phyloP scores from a whole-genome alignment of 352 stramenopile genomes.

The Globisporangium emineosum region DNA sequence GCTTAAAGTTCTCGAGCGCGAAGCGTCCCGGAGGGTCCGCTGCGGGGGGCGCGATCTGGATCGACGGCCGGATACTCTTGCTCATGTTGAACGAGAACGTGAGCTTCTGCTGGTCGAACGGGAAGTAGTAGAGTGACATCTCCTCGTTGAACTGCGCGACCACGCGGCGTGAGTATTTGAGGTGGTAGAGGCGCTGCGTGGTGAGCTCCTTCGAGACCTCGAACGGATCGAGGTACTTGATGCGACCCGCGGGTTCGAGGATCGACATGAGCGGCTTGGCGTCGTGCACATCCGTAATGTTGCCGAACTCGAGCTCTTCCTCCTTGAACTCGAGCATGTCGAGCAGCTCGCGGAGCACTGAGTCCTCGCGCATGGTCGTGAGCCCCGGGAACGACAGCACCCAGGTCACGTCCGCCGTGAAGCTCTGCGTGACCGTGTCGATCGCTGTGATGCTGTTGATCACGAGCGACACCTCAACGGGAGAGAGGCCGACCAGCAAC shows the following conservation, averaged over 20 bases:
- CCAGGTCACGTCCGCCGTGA: conserved; percentile 48
- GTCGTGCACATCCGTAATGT: conserved; percentile 33
- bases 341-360: conserved; percentile 36
- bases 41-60: conserved; percentile 29
- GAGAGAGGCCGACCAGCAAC: conserved; percentile 23
- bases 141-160: conserved; percentile 50
- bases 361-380: conserved; percentile 41
- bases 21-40: conserved; percentile 37
- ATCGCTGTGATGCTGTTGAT: conserved; percentile 38
- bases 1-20: conserved; percentile 44
- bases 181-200: conserved; percentile 24
- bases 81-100: conserved; percentile 43
- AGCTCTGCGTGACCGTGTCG: conserved; percentile 43
- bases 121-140: conserved; percentile 55
- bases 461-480: conserved; percentile 31
- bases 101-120: conserved; percentile 59
- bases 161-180: conserved; percentile 39
- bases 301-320: conserved; percentile 39
- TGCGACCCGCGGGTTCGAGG: conserved; percentile 23
- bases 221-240: conserved; percentile 20
- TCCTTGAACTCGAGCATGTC: conserved; percentile 42
- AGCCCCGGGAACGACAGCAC: conserved; percentile 35
- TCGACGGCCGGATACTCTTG: conserved; percentile 26
- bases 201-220: conserved; percentile 3
- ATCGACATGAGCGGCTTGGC: conserved; percentile 30